phyloP scores from a whole-genome alignment of 1,284 basidiomycete species.

The Tylopilus sp. region DNA sequence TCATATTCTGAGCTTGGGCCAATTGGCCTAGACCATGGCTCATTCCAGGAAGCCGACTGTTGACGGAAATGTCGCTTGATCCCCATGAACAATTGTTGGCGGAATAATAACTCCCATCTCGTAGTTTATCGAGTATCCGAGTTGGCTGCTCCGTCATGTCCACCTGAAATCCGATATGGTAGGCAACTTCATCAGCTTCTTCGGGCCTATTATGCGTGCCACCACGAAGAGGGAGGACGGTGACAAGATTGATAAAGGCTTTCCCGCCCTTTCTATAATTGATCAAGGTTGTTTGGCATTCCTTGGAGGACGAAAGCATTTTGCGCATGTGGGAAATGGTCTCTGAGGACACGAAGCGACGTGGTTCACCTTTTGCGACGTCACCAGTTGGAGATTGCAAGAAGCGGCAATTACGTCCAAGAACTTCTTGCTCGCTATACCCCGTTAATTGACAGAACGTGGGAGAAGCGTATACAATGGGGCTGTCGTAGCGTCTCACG shows the following conservation, averaged over 20 bases:
- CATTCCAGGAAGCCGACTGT: neutral
- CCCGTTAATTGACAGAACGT: slow-evolving; percentile 79
- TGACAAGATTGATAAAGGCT: slow-evolving; percentile 85
- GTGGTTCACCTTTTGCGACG: slow-evolving; percentile 58
- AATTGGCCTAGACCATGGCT: slow-evolving; percentile 11
- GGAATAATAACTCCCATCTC: slow-evolving; percentile 64
- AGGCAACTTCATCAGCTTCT: slow-evolving; percentile 62
- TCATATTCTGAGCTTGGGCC: slow-evolving; percentile 17
- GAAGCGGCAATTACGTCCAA: slow-evolving; percentile 90
- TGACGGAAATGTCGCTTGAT: neutral
- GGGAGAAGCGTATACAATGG: slow-evolving; percentile 86
- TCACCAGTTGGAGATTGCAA: slow-evolving; percentile 71
- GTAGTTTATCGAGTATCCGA: slow-evolving; percentile 71
- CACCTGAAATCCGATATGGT: slow-evolving; percentile 90
- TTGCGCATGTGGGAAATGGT: slow-evolving; percentile 69
- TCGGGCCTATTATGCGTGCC: slow-evolving; percentile 49
- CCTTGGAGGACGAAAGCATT: slow-evolving; percentile 66
- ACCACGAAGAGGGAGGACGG: slow-evolving; percentile 74
- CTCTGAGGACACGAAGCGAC: slow-evolving; percentile 63
- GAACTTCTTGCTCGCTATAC: slow-evolving; percentile 70
- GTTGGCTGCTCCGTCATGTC: slow-evolving; percentile 85
- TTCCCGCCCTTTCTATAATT: slow-evolving; percentile 84
- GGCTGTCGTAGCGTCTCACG: slow-evolving; percentile 70
- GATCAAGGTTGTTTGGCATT: slow-evolving; percentile 82
- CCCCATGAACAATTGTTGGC: slow-evolving; percentile 44